Conservation (phyloP, 495 filamentous ascomycete species). For the Aspergillus cavernicola region DNA sequence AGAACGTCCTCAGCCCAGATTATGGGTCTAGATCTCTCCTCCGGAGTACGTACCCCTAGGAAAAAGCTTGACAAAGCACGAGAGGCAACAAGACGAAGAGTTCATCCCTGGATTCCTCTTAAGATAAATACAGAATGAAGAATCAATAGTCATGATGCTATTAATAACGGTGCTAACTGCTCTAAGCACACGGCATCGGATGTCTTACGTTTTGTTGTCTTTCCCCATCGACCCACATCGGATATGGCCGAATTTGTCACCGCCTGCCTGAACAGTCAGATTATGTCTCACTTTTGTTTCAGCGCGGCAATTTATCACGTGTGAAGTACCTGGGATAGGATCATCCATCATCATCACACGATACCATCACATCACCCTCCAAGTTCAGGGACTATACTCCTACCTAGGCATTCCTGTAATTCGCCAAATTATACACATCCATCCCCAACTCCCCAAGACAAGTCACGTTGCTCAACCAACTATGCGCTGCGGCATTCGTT, state of each 20-base stretch:
- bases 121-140: neutral
- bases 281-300: neutral
- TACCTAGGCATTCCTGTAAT: neutral
- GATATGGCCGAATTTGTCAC: neutral
- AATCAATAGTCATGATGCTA: constrained; percentile 9
- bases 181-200: neutral
- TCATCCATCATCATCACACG: constrained; percentile 4
- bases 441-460: no score
- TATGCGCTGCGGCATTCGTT: no score
- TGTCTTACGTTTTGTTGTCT: neutral
- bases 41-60: no score
- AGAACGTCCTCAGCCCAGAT: constrained; percentile 8
- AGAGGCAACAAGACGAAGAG: neutral
- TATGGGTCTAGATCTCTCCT: neutral
- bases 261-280: neutral
- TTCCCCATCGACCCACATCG: neutral
- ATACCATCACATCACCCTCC: neutral
- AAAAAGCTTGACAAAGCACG: neutral
- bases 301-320: constrained; percentile 3
- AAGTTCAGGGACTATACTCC: neutral
- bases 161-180: constrained; percentile 10
- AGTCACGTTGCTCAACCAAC: no score
- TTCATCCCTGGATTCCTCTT: neutral
- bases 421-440: no score
- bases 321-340: no score